These are phyloP conservation scores for Rhodofomes roseus DNA, from an alignment of 1,284 basidiomycete species.

Conservation along the genomic window DNA sequence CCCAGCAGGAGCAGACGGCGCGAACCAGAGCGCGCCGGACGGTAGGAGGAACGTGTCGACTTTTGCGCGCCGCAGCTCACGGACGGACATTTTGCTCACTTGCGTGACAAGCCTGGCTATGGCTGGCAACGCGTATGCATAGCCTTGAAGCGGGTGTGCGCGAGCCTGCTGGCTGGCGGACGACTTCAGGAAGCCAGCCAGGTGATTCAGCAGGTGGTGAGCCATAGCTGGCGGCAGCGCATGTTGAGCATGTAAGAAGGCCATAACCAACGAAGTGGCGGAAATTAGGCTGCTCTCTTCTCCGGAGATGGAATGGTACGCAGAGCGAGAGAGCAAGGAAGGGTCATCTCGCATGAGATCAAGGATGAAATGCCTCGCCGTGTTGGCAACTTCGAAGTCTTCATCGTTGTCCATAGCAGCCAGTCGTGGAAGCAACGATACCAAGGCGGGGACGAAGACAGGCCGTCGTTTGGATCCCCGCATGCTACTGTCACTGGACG, in stretches of 20 bases:
- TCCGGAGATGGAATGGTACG: slow-evolving; percentile 56
- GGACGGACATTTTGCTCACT: slow-evolving; percentile 70
- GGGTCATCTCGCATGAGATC: slow-evolving; percentile 78
- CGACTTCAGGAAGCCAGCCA: slow-evolving; percentile 68
- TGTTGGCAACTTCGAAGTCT: slow-evolving; percentile 51
- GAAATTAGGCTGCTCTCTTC: slow-evolving; percentile 42
- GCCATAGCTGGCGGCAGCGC: slow-evolving; percentile 62
- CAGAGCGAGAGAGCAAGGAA: slow-evolving; percentile 55
- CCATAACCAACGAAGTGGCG: slow-evolving; percentile 47
- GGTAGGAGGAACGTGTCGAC: slow-evolving; percentile 71
- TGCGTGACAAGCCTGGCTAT: slow-evolving; percentile 56
- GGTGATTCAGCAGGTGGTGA: slow-evolving; percentile 65
- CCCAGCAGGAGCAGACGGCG: slow-evolving; percentile 44
- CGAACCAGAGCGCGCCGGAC: slow-evolving; percentile 65
- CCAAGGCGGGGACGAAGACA: slow-evolving; percentile 61
- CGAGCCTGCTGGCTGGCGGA: slow-evolving; percentile 43
- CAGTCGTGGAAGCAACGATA: slow-evolving; percentile 49
- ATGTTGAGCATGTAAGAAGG: slow-evolving; percentile 51
- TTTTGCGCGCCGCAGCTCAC: slow-evolving; percentile 73
- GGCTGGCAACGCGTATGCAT: slow-evolving; percentile 52
- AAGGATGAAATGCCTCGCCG: slow-evolving; percentile 55
- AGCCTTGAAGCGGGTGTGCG: slow-evolving; percentile 44
- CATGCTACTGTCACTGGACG: slow-evolving; percentile 48
- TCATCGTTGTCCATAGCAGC: slow-evolving; percentile 49
- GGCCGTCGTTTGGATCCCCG: slow-evolving; percentile 52